Conservation (phyloP, 2,329 filamentous ascomycete species). For the Paramyrothecium sp. region DNA sequence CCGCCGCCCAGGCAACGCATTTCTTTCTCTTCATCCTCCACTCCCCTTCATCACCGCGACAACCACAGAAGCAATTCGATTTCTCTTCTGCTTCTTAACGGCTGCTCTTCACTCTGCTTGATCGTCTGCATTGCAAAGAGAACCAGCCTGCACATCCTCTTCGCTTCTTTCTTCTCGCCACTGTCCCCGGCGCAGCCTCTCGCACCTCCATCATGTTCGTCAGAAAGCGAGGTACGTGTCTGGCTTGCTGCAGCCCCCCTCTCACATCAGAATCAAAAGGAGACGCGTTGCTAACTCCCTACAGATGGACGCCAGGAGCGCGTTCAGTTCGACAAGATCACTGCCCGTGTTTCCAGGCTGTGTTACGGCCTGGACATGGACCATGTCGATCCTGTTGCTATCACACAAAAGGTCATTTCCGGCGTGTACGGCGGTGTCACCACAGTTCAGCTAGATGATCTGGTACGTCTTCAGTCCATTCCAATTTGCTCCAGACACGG, state of each 20-base stretch:
- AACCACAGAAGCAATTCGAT: neutral
- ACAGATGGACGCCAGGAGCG: constrained; percentile 98
- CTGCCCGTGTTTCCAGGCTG: constrained; percentile 91
- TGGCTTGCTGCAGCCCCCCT: neutral
- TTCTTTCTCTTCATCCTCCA: neutral
- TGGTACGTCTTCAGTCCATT: constrained; percentile 62
- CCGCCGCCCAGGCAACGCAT: neutral
- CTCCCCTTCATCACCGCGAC: neutral
- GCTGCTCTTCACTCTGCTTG: constrained; percentile 20
- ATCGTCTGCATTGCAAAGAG: constrained; percentile 20
- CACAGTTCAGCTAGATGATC: constrained; percentile 92
- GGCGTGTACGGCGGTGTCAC: constrained; percentile 98
- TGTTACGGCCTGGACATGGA: constrained; percentile 95
- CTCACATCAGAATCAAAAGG: neutral
- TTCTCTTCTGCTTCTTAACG: constrained; percentile 3
- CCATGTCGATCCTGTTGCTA: constrained; percentile 95
- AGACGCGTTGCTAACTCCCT: constrained; percentile 21
- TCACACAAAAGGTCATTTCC: constrained; percentile 99
- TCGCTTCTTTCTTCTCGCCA: constrained; percentile 14
- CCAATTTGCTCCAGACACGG: neutral
- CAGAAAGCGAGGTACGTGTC: constrained; percentile 58
- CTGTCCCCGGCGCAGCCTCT: constrained; percentile 15
- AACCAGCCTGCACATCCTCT: constrained; percentile 11
- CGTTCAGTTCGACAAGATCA: constrained; percentile 99
- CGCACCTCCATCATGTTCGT: constrained; percentile 53